Percentiles rank a stretch among this genome's conserved stretches.
These are phyloP conservation scores for Sphagnum tenellum DNA, from an alignment of 225 moss, liverwort and hornwort genomes.

Conservation along the genomic window DNA sequence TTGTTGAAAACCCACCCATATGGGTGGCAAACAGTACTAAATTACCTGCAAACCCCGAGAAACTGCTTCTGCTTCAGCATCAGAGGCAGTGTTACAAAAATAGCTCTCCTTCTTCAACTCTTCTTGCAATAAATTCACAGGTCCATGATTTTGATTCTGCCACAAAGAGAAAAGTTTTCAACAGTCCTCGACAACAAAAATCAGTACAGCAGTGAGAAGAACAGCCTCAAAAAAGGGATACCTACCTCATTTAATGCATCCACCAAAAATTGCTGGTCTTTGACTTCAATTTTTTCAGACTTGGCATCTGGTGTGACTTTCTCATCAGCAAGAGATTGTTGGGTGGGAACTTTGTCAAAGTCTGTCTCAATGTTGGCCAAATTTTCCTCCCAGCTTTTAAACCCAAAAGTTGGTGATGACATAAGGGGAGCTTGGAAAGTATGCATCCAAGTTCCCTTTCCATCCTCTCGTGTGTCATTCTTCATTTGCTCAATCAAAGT, in stretches of 20 bases:
- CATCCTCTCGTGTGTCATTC: slow-evolving; percentile 16
- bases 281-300: too few species aligned
- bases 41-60: slow-evolving; percentile 85
- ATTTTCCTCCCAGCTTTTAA: slow-evolving; percentile 34
- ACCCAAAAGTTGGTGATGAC: slow-evolving; percentile 40
- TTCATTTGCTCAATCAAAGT: slow-evolving; percentile 10
- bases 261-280: too few species aligned
- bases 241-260: too few species aligned
- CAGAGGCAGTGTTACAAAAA: slow-evolving; percentile 41
- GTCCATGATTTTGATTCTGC: too few species aligned
- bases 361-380: slow-evolving; percentile 9
- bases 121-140: slow-evolving; percentile 16
- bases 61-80: slow-evolving; percentile 80
- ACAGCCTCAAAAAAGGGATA: too few species aligned
- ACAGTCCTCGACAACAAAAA: too few species aligned
- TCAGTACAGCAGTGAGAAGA: too few species aligned
- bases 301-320: too few species aligned
- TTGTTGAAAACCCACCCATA: too few species aligned
- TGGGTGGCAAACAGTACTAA: too few species aligned
- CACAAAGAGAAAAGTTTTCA: too few species aligned
- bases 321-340: too few species aligned
- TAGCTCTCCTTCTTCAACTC: slow-evolving; percentile 24
- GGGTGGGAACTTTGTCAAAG: slow-evolving; percentile 2
- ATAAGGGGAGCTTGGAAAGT: slow-evolving; percentile 28
- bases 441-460: slow-evolving; percentile 18